Base-by-base conservation (phyloP, 2,329 filamentous ascomycete species). In the Aspergillus cejpii region DNA sequence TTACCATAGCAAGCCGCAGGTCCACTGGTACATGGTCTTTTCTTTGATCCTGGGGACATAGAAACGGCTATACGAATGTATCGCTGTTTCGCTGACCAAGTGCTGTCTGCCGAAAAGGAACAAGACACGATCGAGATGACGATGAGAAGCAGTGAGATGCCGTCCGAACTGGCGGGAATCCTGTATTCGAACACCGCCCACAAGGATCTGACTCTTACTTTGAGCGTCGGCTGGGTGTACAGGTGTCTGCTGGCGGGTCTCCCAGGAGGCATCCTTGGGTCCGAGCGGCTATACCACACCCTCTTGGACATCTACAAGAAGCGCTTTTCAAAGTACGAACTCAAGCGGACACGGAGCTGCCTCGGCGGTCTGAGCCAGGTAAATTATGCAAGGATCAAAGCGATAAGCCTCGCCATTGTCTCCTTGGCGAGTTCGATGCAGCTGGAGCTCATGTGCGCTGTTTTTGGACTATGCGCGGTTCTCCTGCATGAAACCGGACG, bases 181-280 rank as follows among this genome's bases (percentile, higher is more conserved):
- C 29, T 50, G 7, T 39, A 49, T 15, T 36, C 31, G 4, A 48
- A 47, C 15, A 36, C 40, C 4, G 48, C 49, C n/a, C 47, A 54
- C 2, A 46, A 51, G 11, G 43, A 48, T 19, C 28, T 50, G 3
- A 47, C 50, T 17, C 56, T 59, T 19, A 55, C 63, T 23, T 61
- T 64, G 39, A 58, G 59, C 33, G 61, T 68, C 29, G 65, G 56
- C 11, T 63, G 61, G 46, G 56, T 61, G 3, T 62, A 70, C 42
- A 64, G 61, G 40, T 54, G 59, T 15, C 49, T 71, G 5, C 44
- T 71, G 19, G 57, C 53, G 17, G 66, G 67, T 20, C 51, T 71
- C 21, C 66, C 66, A 1, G 63, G 57, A 3, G 67, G 68, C 6
- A 62, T 70, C 34, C 51, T 71, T 21, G 67, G 67, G 7, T 68